Evolutionary conservation across 257 asterid genomes (phyloP).

Genomic region (Coffea canephora): DNA sequence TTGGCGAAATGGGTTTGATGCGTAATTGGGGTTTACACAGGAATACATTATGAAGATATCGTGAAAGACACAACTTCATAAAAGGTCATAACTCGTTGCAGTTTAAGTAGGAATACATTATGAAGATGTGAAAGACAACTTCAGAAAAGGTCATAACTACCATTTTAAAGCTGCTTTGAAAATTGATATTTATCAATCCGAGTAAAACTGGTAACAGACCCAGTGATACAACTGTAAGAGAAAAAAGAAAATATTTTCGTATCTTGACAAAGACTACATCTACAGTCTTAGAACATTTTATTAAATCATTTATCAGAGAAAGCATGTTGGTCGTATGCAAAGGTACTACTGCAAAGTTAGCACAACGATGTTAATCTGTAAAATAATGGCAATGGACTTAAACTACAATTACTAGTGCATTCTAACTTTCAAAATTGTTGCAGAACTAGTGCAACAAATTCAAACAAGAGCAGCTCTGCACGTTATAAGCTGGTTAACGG

Average conservation of each 20-base stretch:
- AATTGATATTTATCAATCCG: background rate
- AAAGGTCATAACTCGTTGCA: conserved; percentile 11
- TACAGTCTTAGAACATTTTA: background rate
- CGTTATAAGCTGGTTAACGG: conserved; percentile 2
- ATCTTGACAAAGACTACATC: background rate
- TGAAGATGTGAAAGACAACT: background rate
- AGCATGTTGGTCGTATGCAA: background rate
- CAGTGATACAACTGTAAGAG: background rate
- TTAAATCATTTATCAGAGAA: background rate
- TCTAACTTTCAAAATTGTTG: background rate
- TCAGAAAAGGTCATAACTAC: conserved; percentile 2
- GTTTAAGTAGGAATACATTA: background rate
- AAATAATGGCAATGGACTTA: background rate
- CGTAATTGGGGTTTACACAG: conserved; percentile 6
- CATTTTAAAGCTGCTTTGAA: conserved; percentile 1
- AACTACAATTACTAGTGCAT: background rate
- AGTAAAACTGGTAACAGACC: background rate
- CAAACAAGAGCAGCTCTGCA: background rate
- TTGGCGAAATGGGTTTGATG: conserved; percentile 13
- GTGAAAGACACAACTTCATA: background rate
- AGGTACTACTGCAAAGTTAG: background rate
- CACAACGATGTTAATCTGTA: background rate
- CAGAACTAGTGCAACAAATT: conserved; percentile 5
- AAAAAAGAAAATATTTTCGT: background rate
- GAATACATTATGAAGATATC: background rate